Evolutionary conservation across 306 rosid species (phyloP).

Genomic region (Oxytropis ochrocephala): DNA sequence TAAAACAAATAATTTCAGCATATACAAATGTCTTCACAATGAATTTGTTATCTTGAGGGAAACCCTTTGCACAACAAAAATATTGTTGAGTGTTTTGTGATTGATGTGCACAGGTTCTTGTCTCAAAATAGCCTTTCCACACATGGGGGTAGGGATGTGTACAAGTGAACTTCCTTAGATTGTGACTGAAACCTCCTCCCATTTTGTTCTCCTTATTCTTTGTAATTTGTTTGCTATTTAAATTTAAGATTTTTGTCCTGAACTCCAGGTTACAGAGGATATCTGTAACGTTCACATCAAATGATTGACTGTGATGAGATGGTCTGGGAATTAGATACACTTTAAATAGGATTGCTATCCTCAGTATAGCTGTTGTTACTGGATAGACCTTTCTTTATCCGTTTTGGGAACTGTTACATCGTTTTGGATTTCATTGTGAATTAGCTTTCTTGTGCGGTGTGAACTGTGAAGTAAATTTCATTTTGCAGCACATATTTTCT

Average conservation of each 20-base stretch:
- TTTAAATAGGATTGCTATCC: not conserved
- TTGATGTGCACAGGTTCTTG: not conserved
- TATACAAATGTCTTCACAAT: not conserved
- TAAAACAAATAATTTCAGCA: not conserved
- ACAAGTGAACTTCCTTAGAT: not conserved
- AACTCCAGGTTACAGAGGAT: not conserved
- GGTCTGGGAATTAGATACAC: not conserved
- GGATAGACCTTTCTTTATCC: not conserved
- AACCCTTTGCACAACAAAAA: not conserved
- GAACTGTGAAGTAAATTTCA: not conserved
- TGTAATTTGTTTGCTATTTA: not conserved
- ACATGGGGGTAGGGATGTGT: not conserved
- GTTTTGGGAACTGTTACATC: not conserved
- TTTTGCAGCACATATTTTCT: not conserved
- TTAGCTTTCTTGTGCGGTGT: not conserved
- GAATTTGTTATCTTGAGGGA: not conserved
- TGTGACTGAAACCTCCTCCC: not conserved
- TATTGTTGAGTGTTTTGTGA: not conserved
- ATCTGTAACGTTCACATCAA: not conserved
- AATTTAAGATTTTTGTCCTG: not conserved
- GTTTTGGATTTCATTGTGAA: not conserved
- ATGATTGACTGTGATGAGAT: not conserved
- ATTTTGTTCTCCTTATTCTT: not conserved
- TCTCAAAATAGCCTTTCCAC: not conserved
- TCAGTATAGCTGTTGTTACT: not conserved